Evolutionary conservation across 169 alveolate genomes (phyloP).

Genomic region (Miamiensis avidus): DNA sequence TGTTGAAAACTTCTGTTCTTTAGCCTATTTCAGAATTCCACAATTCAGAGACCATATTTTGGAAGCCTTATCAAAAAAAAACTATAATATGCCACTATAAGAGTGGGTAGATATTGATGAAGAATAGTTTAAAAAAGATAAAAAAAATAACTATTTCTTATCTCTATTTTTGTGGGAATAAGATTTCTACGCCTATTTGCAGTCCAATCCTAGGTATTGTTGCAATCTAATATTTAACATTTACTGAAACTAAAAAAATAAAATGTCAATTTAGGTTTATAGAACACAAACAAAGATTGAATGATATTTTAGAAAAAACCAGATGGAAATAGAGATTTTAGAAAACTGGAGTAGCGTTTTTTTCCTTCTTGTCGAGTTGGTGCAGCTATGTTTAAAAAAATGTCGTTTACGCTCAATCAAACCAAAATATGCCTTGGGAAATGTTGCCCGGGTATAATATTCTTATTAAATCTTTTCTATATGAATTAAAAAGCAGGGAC

Average conservation of each 20-base stretch:
- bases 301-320: slow-evolving; percentile 25
- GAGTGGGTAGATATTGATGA: background rate
- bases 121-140: background rate
- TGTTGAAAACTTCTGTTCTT: slow-evolving; percentile 54
- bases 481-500: slow-evolving; percentile 59
- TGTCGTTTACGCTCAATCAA: slow-evolving; percentile 35
- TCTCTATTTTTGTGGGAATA: slow-evolving; percentile 39
- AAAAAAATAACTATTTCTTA: background rate
- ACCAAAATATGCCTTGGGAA: slow-evolving; percentile 50
- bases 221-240: too few relatives aligned
- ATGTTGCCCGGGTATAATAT: slow-evolving; percentile 67
- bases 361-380: slow-evolving; percentile 60
- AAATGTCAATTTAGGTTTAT: slow-evolving; percentile 4
- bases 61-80: slow-evolving; percentile 54
- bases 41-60: slow-evolving; percentile 51
- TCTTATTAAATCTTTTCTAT: slow-evolving; percentile 49
- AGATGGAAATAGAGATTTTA: slow-evolving; percentile 62
- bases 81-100: slow-evolving; percentile 9
- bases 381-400: slow-evolving; percentile 46
- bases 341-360: slow-evolving; percentile 71
- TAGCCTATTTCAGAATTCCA: slow-evolving; percentile 68
- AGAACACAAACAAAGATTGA: slow-evolving; percentile 21
- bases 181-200: slow-evolving; percentile 34
- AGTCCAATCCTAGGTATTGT: background rate
- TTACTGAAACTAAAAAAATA: background rate